Conservation (phyloP, 352 stramenopile species). For the Globisporangium polare region DNA sequence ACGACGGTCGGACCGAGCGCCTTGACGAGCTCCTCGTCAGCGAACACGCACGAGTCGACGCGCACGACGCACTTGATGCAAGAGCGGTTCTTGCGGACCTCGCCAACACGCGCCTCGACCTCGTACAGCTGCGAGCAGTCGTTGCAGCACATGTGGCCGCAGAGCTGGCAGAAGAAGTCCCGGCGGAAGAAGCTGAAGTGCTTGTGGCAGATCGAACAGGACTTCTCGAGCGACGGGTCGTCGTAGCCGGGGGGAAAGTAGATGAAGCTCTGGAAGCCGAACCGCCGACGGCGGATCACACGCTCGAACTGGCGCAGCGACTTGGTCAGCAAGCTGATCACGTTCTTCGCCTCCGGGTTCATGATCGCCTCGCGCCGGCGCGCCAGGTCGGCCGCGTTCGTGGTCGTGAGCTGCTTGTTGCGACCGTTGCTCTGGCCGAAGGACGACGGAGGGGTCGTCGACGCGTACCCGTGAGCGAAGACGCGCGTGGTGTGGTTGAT, state of each 20-base stretch:
- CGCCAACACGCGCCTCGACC: slow-evolving; percentile 34
- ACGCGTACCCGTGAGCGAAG: slow-evolving; percentile 43
- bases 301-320: slow-evolving; percentile 59
- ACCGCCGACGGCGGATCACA: slow-evolving; percentile 60
- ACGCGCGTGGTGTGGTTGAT: slow-evolving; percentile 36
- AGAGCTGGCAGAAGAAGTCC: slow-evolving; percentile 53
- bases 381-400: slow-evolving; percentile 24
- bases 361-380: slow-evolving; percentile 39
- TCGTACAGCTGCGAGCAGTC: slow-evolving; percentile 45
- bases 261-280: slow-evolving; percentile 67
- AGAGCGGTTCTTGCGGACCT: slow-evolving; percentile 36
- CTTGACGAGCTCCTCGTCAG: slow-evolving; percentile 40
- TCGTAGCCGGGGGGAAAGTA: slow-evolving; percentile 47
- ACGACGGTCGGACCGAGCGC: slow-evolving; percentile 45
- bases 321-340: slow-evolving; percentile 50
- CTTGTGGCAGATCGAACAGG: slow-evolving; percentile 47
- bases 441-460: slow-evolving; percentile 25
- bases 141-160: slow-evolving; percentile 36
- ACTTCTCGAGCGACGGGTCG: slow-evolving; percentile 19
- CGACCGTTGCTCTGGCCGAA: slow-evolving; percentile 26
- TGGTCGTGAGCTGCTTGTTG: slow-evolving; percentile 5
- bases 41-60: slow-evolving; percentile 40
- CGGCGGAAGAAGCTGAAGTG: slow-evolving; percentile 39
- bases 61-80: slow-evolving; percentile 43
- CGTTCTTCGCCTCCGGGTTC: slow-evolving; percentile 57